A percentile compares a stretch with the other conserved stretches of the same genome.
Evolutionary conservation across 2,329 filamentous ascomycete genomes (phyloP).

Genomic region (Penicillium freii): DNA sequence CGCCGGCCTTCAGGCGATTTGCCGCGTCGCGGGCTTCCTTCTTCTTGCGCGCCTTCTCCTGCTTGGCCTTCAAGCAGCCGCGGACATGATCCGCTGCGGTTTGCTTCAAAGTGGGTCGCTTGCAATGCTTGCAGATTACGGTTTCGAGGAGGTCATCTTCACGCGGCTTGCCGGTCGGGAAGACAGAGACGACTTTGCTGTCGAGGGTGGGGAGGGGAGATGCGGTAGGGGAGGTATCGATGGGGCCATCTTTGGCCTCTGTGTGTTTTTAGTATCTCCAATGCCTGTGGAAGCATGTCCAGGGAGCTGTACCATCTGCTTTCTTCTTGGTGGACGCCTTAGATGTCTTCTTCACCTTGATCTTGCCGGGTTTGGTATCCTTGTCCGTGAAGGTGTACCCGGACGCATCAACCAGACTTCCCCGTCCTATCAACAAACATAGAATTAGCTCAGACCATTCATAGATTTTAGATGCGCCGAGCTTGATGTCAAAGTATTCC

Average conservation of each 20-base stretch:
- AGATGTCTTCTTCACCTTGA: constrained; percentile 44
- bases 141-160: constrained; percentile 78
- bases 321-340: constrained; percentile 38
- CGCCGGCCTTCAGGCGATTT: constrained; percentile 57
- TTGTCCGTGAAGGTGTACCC: constrained; percentile 48
- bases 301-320: constrained; percentile 29
- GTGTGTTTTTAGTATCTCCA: background rate
- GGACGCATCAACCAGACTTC: constrained; percentile 45
- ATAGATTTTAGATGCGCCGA: background rate
- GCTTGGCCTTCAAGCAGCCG: constrained; percentile 80
- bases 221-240: constrained; percentile 34
- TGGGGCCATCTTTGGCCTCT: constrained; percentile 30
- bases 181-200: constrained; percentile 72
- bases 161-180: constrained; percentile 76
- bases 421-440: constrained; percentile 18
- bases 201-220: constrained; percentile 62
- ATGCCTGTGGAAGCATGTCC: constrained; percentile 6
- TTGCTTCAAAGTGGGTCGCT: constrained; percentile 76
- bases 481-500: constrained; percentile 3
- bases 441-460: constrained; percentile 5
- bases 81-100: constrained; percentile 77
- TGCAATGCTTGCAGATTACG: constrained; percentile 90
- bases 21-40: constrained; percentile 71
- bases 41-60: constrained; percentile 73
- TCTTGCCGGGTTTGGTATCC: constrained; percentile 45